phyloP scores from a whole-genome alignment of 305 asterid species.

The Fraxinus sp. region DNA sequence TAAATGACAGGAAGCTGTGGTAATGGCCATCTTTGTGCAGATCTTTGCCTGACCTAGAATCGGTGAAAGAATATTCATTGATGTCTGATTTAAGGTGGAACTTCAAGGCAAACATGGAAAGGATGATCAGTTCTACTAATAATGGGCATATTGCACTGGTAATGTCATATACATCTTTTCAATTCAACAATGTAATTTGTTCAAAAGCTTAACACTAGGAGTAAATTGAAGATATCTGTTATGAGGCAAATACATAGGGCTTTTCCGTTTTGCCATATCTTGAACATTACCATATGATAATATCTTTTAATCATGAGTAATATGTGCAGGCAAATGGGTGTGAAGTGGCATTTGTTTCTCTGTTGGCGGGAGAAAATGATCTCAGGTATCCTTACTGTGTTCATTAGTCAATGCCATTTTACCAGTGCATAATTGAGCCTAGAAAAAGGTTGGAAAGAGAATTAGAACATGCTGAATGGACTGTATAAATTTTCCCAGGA shows the following conservation, averaged over 20 bases:
- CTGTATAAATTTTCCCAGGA: constrained; percentile 41
- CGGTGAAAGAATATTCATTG: constrained; percentile 66
- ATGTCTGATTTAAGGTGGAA: constrained; percentile 76
- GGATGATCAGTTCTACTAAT: constrained; percentile 55
- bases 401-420: constrained; percentile 21
- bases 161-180: constrained; percentile 26
- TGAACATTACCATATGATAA: neutral
- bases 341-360: constrained; percentile 77
- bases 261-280: neutral
- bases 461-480: constrained; percentile 22
- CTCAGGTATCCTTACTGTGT: constrained; percentile 58
- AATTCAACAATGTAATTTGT: constrained; percentile 13
- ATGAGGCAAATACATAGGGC: neutral
- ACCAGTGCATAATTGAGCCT: constrained; percentile 23
- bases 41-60: constrained; percentile 79
- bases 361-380: constrained; percentile 62
- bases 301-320: constrained; percentile 27
- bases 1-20: constrained; percentile 19
- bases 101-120: constrained; percentile 72
- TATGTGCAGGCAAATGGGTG: constrained; percentile 59
- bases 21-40: constrained; percentile 45
- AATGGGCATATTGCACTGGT: constrained; percentile 73
- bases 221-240: neutral
- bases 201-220: neutral
- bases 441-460: neutral